phyloP scores from a whole-genome alignment of 1,284 basidiomycete genomes.

The Cryptococcus floricola region DNA sequence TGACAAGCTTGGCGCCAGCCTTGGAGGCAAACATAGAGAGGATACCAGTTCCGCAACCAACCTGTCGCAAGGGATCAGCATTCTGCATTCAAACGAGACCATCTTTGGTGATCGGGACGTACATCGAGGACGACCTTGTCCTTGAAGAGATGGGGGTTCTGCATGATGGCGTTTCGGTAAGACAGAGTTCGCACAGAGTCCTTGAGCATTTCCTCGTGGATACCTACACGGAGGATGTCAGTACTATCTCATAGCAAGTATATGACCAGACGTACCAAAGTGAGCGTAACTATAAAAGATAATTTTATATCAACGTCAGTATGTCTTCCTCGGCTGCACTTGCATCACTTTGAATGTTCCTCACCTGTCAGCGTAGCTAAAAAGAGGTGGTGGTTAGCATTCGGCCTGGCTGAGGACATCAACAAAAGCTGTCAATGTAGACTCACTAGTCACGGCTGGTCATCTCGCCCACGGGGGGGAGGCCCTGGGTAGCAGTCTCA shows the following conservation, averaged over 20 bases:
- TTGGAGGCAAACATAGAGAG: slow-evolving; percentile 97
- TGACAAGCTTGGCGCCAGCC: slow-evolving; percentile 93
- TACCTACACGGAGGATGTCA: slow-evolving; percentile 56
- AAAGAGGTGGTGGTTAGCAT: background rate
- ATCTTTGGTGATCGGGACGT: slow-evolving; percentile 13
- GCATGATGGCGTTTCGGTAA: slow-evolving; percentile 90
- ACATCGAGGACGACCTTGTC: slow-evolving; percentile 93
- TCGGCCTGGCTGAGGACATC: background rate
- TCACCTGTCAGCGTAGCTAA: slow-evolving; percentile 43
- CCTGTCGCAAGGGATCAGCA: slow-evolving; percentile 22
- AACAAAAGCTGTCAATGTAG: background rate
- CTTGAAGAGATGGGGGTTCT: slow-evolving; percentile 94
- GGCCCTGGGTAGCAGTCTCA: slow-evolving; percentile 26
- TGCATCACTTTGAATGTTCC: slow-evolving; percentile 33
- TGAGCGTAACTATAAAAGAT: slow-evolving; percentile 71
- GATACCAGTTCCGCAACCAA: slow-evolving; percentile 98
- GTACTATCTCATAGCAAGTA: background rate
- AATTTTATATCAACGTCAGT: too few species aligned
- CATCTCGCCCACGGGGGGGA: slow-evolving; percentile 42
- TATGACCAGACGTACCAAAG: slow-evolving; percentile 61
- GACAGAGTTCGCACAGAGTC: slow-evolving; percentile 92
- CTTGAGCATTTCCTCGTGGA: slow-evolving; percentile 99
- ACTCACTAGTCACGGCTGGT: slow-evolving; percentile 48
- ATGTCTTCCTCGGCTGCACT: background rate
- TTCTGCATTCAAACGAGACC: background rate